Evolutionary conservation across 1,139 yeast genomes (phyloP), one percentile per base, ranked within the genome.

Genomic region (Lodderomyces oxycetoniae): DNA sequence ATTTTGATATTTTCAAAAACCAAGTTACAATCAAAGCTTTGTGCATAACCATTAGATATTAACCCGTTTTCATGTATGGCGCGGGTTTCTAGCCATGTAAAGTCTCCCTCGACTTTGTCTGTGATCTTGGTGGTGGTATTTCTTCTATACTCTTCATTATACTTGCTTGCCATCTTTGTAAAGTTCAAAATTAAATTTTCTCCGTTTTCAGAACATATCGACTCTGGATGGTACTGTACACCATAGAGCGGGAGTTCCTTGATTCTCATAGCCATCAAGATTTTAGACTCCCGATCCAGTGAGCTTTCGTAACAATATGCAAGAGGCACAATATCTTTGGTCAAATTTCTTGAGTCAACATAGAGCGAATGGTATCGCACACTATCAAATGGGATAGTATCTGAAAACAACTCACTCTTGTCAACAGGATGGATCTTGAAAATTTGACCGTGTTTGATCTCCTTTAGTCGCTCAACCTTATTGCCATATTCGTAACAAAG

Each of bases 141-240:
- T 24, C 26, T 24, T 7, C 22, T 7, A 10, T 19, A 19, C 10
- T 19, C 10, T 24, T 24, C 30, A 43, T 74, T 75, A 49, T 57
- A 67, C 1, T 47, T 42, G 1, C 38, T 33, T 0, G 93, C 86
- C 21, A 77, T 43, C 0, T 40, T 23, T 62, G 86, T 72, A 53
- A 91, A 91, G 50, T 83, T 84, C 15, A 47, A 44, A 3, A 89
- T 53, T 37, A 91, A 57, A 5, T 57, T 52, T 3, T 55, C 66
- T 1, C 98, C 98, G 33, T 61, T 52, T 9, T 67, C 62, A 0
- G 97, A 88, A 49, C 96, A 87, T 27, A 91, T 76, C 0, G 96
- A 87, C 51, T 93, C 99, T 0, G 98, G 98, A 50, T 93, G 99
- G 50, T 89, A 93, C 49, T 93, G 99, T 2, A 93, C 96, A 1